Conservation (phyloP, 1,139 yeast genomes). For the Kurtzmaniella quercitrusa region DNA sequence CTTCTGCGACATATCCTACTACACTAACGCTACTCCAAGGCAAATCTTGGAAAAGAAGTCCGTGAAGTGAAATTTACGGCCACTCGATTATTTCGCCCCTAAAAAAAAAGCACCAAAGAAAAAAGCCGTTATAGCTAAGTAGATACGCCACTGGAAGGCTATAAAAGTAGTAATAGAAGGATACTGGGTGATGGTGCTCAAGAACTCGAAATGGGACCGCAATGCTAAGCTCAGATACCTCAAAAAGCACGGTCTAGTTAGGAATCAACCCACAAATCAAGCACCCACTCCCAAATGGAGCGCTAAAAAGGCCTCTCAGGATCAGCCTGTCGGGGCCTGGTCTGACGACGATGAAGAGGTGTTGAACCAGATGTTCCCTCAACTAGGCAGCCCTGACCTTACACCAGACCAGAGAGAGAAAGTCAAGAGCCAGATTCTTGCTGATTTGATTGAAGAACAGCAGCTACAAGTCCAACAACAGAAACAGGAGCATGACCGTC, state of each 20-base stretch:
- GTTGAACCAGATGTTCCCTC: slow-evolving; percentile 40
- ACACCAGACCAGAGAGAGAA: slow-evolving; percentile 33
- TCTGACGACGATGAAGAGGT: slow-evolving; percentile 43
- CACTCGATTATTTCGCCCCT: no score
- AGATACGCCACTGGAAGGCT: no score
- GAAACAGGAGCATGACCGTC: slow-evolving; percentile 9
- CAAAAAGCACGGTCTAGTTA: slow-evolving; percentile 35
- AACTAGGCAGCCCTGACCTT: slow-evolving; percentile 29
- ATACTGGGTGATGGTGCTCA: no score
- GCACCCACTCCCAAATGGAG: slow-evolving; percentile 33
- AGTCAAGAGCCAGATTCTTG: slow-evolving; percentile 34
- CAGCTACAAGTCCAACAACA: slow-evolving; percentile 13
- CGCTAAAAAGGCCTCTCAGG: slow-evolving; percentile 18
- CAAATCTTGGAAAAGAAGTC: no score
- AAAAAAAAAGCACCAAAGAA: no score
- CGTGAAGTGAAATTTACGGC: no score
- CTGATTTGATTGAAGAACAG: slow-evolving; percentile 19
- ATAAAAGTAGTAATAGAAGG: no score
- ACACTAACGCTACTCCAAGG: neutral
- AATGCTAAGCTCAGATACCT: slow-evolving; percentile 38
- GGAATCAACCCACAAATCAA: slow-evolving; percentile 9
- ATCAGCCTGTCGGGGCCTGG: slow-evolving; percentile 24
- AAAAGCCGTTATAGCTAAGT: no score
- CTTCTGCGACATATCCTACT: neutral
- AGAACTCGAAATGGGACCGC: slow-evolving; percentile 44